Evolutionary conservation across 2,329 filamentous ascomycete species (phyloP), one percentile per base, ranked within the genome.

Genomic region (Cordyceps tenuipes): DNA sequence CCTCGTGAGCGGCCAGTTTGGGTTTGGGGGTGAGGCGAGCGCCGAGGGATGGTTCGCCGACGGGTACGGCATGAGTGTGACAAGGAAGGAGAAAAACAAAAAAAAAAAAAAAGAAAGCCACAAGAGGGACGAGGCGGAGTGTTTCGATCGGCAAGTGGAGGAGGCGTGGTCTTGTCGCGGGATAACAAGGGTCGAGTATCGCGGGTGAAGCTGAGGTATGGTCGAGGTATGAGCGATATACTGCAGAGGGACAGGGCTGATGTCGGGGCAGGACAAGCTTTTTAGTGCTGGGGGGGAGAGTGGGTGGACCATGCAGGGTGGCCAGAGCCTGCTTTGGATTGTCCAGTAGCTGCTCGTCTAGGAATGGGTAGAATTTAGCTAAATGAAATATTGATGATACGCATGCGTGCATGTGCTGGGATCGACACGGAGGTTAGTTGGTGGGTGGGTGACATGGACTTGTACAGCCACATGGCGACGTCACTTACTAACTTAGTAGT

Each of bases 151-250:
- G 39, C 36, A 49, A 51, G 56, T 34, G 36, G 46, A 41, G 31
- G 19, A 13, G 46, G 41, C 15, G 41, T 17, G 12, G 9, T 26
- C 5, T 49, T 57, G 46, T 57, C 31, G 15, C 55, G 5, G 34
- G 9, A 41, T 52, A 59, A 46, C 56, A 52, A 44, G 15, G 17
- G 2, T 2, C 9, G 44, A 31, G 56, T 59, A 59, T 51, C 10
- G 17, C 4, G 36, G 48, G 51, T 9, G 56, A 52, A 59, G 36
- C 23, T 44, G 47, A 5, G 23, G 12, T n/a, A 51, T 9, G 26
- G 36, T 3, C n/a, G 17, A 13, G 36, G 56, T 59, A 59, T 59
- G 56, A 31, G 56, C 56, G 56, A 59, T 52, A 59, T 59, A 59
- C 56, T 3, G 23, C 12, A 26, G 6, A 51, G 47, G 21, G 56